Percentiles rank a stretch among this genome's conserved stretches.
These are phyloP conservation scores for Annulohypoxylon maeteangense DNA, from an alignment of 495 filamentous ascomycete species.

Conservation along the genomic window DNA sequence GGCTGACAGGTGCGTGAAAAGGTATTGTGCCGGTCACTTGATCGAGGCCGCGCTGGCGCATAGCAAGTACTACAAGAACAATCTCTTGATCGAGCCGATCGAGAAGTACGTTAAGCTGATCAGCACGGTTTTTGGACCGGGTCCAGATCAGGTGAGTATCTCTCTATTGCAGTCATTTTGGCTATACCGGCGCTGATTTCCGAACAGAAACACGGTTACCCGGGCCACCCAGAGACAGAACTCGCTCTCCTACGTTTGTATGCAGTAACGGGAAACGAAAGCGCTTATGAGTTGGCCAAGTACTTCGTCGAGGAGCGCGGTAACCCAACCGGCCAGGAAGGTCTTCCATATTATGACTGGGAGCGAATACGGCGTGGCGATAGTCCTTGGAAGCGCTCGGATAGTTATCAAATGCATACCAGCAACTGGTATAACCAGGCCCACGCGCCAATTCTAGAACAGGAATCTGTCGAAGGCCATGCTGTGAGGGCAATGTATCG, in stretches of 20 bases:
- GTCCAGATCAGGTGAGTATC: slow-evolving; percentile 53
- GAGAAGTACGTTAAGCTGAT: slow-evolving; percentile 66
- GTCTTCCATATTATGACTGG: slow-evolving; percentile 62
- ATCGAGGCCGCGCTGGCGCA: slow-evolving; percentile 70
- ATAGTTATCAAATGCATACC: slow-evolving; percentile 53
- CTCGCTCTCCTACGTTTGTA: slow-evolving; percentile 66
- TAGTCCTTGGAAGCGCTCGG: slow-evolving; percentile 55
- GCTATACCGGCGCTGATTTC: neutral
- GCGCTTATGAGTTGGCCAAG: slow-evolving; percentile 60
- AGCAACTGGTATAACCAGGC: slow-evolving; percentile 65
- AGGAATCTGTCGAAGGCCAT: slow-evolving; percentile 67
- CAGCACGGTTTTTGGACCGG: slow-evolving; percentile 59
- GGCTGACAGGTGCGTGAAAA: slow-evolving; percentile 38
- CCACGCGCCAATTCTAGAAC: slow-evolving; percentile 63
- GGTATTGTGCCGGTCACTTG: slow-evolving; percentile 69
- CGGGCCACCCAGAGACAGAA: slow-evolving; percentile 70
- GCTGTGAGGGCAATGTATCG: slow-evolving; percentile 69
- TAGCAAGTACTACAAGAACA: slow-evolving; percentile 60
- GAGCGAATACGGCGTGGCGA: slow-evolving; percentile 63
- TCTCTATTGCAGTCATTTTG: neutral
- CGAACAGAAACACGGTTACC: slow-evolving; percentile 62
- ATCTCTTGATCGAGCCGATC: slow-evolving; percentile 61
- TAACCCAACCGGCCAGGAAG: slow-evolving; percentile 60
- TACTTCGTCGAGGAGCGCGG: slow-evolving; percentile 70
- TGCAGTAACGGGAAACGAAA: slow-evolving; percentile 55